These are phyloP conservation scores for Vitis rupestris DNA, from an alignment of 164 flowering plant genomes.

Conservation along the genomic window DNA sequence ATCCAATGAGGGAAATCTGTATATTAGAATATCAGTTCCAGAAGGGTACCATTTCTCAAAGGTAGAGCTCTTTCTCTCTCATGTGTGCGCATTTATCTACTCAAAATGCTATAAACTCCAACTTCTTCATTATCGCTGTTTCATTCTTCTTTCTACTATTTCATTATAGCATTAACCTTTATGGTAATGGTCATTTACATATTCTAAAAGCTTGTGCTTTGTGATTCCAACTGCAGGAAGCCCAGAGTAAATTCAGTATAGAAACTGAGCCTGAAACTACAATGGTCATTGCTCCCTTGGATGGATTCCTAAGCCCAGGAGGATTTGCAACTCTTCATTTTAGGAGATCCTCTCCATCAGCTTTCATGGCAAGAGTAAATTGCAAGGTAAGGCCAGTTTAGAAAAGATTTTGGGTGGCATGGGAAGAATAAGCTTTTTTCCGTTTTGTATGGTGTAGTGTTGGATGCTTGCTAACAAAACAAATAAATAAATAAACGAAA, in stretches of 20 bases:
- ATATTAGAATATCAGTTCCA: slow-evolving; percentile 65
- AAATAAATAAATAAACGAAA: too few species aligned
- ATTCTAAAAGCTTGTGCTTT: neutral
- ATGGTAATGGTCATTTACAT: neutral
- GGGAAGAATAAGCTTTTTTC: too few species aligned
- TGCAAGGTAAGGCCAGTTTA: slow-evolving; percentile 69
- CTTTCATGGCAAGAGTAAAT: slow-evolving; percentile 55
- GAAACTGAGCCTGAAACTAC: slow-evolving; percentile 75
- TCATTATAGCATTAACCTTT: neutral
- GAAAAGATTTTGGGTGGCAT: neutral
- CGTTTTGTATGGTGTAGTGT: too few species aligned
- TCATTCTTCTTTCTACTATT: too few species aligned
- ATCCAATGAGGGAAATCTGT: slow-evolving; percentile 64
- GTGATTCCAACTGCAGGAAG: slow-evolving; percentile 60
- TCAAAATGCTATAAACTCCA: neutral
- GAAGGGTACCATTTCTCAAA: slow-evolving; percentile 93
- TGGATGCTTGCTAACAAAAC: too few species aligned
- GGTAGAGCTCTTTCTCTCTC: slow-evolving; percentile 43
- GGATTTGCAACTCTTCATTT: slow-evolving; percentile 71
- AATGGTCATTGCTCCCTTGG: slow-evolving; percentile 55
- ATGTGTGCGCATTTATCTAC: neutral
- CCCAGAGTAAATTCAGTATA: slow-evolving; percentile 70
- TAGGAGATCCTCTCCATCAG: slow-evolving; percentile 57
- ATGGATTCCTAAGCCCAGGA: slow-evolving; percentile 67
- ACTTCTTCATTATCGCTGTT: too few species aligned